Evolutionary conservation across 116 monocot genomes (phyloP), one percentile per base, ranked within the genome.

Genomic region (Papilionanthe hybrid): DNA sequence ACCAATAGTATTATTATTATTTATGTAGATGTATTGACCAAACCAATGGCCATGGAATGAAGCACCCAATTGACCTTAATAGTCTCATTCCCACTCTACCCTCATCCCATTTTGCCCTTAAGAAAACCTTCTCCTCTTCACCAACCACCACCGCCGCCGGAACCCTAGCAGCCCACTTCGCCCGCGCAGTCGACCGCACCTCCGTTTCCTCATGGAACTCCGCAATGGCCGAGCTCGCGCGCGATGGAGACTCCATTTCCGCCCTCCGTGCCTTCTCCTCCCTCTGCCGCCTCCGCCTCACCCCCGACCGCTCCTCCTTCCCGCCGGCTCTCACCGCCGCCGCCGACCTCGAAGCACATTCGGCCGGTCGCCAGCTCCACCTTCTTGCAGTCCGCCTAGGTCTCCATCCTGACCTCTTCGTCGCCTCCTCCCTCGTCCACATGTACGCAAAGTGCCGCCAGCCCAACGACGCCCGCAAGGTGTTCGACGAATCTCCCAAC

Each of bases 281-380:
- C 67, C 75, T 91, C 79, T 86, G 80, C 42, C 84, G 84, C 56
- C 88, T 82, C 32, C 67, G 65, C 72, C 81, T 89, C 65, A 73
- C 28, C 30, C 85, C 88, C 85, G 84, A 88, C 84, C 87, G 84
- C 28, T 90, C 93, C 75, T 83, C 93, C 78, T 85, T 96, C 76
- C 90, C 91, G 32, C 82, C 83, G 47, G 88, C 91, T 49, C 78
- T 93, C 84, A 87, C 84, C 41, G 84, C 96, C 49, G 88, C 87
- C 69, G 86, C 86, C 77, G 78, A 85, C 25, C 80, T 88, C 71
- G 18, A 66, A 41, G 63, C 72, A 41, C 78, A 88, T 55, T 50
- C 45, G 56, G 11, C 83, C 55, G 96, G 96, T 76, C 80, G 88
- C 23, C 93, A 96, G 86, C 87, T 96, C 73, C 96, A 96, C 45